Evolutionary conservation across 148 eudicot genomes (phyloP), one percentile per base, ranked within the genome.

Genomic region (Rhododendron molle): DNA sequence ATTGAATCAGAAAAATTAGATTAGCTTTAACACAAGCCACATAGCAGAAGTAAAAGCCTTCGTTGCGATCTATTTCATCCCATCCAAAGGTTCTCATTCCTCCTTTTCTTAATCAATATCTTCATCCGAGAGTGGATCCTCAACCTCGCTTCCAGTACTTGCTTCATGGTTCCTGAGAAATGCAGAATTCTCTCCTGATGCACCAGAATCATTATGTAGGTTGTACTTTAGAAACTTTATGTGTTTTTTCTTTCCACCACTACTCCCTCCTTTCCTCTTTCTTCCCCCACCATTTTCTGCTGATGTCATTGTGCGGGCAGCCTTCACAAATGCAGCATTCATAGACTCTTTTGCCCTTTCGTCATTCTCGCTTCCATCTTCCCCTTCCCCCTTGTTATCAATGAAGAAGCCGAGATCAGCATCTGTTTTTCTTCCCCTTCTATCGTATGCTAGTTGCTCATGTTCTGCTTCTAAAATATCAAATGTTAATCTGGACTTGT

Each of bases 271-370:
- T 88, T 89, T 90, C 77, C 93, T 86, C 44, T 91, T 93, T 26
- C 78, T 85, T 16, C 73, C 88, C 81, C 78, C 65, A 20, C 74
- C 88, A 28, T 83, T 79, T 86, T 87, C 81, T 2, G 78, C 81
- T 4, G 86, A 81, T 32, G 85, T 85, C 92, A 91, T 87, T 23
- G 90, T 43, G 16, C 88, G 90, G 65, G 95, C 94, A 90, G 95
- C 94, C 69, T 90, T 84, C 81, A 93, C 65, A 84, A 93, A 93
- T 7, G 89, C 93, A 50, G 85, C 91, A 83, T 67, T 90, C 85
- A 86, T 49, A 36, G 83, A 69, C 44, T 88, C 87, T 13, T 83
- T 71, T 34, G 52, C 81, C 47, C 84, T 84, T n/a, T 85, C 91
- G 11, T 85, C 87, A 32, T 84, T 88, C 15, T 86, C 84, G 16